Evolutionary conservation across 331 rosid species (phyloP), one percentile per base, ranked within the genome.

Genomic region (Pyracantha coccinea): DNA sequence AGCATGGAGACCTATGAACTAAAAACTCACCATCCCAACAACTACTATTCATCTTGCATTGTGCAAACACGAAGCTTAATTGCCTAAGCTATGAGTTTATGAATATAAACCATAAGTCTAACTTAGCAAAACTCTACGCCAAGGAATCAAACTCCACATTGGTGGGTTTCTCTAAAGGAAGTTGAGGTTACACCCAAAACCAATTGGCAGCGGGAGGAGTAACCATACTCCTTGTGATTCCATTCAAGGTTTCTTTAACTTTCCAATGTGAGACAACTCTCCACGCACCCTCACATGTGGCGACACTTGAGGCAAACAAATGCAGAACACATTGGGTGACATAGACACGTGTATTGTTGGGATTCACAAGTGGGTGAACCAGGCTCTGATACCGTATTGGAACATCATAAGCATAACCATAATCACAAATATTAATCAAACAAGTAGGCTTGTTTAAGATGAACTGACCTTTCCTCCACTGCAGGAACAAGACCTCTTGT

Each of bases 381-480:
- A 14, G 3, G 53, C 53, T 47, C n/a, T 47, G 0, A 47, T 15
- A 47, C n/a, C 8, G 6, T 5, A 47, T 15, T 47, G 15, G n/a
- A 71, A 78, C 20, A 32, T 73, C 69, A 61, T 58, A 54, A 54
- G 28, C 41, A 41, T 16, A 50, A 41, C 53, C 66, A 74, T 55
- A 63, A 57, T 19, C 78, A 68, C 23, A 20, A 69, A 75, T 53
- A 69, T 25, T 12, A 47, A 33, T 13, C 11, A 9, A 6, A 23
- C 32, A 17, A 63, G 57, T 12, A 71, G 15, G 14, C 7, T 19
- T 19, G 29, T 33, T 2, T 47, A 47, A 5, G 45, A 38, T 38
- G 75, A 82, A 86, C 89, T 77, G 83, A 94, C 97, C 99, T 89
- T 78, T 94, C 99, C 89, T 94, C 99, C 69, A 89, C 86, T 58